Evolutionary conservation across 345 rosid genomes (phyloP).

Genomic region (Euphorbia peplus): DNA sequence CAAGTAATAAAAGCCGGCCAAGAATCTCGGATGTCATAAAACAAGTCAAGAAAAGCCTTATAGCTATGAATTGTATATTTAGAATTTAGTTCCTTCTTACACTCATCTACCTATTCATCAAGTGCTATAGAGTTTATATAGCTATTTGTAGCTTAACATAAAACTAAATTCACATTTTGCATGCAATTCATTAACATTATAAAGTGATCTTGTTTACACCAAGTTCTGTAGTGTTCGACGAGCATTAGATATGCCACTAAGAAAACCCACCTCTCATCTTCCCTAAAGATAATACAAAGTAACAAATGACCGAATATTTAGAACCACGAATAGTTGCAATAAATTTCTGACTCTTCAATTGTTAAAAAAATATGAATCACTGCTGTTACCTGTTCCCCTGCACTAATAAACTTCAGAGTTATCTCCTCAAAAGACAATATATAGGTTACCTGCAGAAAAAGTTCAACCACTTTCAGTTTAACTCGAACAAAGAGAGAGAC

Average conservation of each 20-base stretch:
- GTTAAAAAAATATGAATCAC: conserved; percentile 15
- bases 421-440: conserved; percentile 93
- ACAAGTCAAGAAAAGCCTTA: neutral
- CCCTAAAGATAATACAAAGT: neutral
- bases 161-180: neutral
- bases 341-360: neutral
- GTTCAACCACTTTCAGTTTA: conserved; percentile 17
- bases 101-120: neutral
- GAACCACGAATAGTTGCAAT: neutral
- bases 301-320: neutral
- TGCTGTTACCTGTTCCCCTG: conserved; percentile 67
- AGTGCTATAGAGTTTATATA: neutral
- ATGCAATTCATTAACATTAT: neutral
- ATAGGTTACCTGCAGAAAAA: conserved; percentile 68
- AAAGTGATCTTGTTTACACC: neutral
- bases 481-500: neutral
- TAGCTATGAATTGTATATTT: neutral
- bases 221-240: neutral
- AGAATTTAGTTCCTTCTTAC: conserved; percentile 1
- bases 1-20: conserved; percentile 25
- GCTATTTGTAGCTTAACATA: neutral
- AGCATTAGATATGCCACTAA: neutral
- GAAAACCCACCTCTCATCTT: neutral
- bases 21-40: conserved; percentile 7
- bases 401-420: conserved; percentile 83